Evolutionary conservation across 148 eudicot genomes (phyloP).

Genomic region (Salicornia ramosissima): DNA sequence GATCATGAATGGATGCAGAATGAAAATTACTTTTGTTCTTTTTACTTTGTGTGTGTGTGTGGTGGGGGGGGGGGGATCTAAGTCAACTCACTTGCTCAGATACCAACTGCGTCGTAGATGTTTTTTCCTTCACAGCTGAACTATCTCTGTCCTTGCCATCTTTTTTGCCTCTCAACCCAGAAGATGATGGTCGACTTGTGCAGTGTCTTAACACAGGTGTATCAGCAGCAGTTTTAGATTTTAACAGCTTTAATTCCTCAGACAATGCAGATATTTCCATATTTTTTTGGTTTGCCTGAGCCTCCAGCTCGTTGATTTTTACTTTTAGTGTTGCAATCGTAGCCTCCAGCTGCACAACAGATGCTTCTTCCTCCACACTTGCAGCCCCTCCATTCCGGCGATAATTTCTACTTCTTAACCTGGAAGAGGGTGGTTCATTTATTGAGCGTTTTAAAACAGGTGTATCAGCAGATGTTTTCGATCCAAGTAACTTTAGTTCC

Average conservation of each 20-base stretch:
- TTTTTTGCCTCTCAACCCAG: constrained; percentile 6
- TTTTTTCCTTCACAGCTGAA: constrained; percentile 13
- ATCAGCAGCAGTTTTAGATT: constrained; percentile 11
- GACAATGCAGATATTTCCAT: constrained; percentile 10
- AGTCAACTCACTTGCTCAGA: constrained; percentile 23
- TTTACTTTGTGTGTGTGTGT: no score
- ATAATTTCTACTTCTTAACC: constrained; percentile 10
- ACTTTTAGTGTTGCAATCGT: constrained; percentile 4
- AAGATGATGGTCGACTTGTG: constrained; percentile 10
- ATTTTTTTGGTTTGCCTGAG: constrained; percentile 2
- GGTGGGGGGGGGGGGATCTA: no score
- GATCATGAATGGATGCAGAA: no score
- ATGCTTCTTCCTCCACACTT: constrained; percentile 13
- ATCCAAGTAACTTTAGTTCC: constrained; percentile 22
- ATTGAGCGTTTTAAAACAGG: constrained; percentile 18
- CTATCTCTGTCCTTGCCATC: not conserved
- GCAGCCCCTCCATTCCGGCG: not conserved
- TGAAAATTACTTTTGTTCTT: no score
- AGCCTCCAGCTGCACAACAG: constrained; percentile 10
- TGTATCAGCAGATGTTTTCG: constrained; percentile 8
- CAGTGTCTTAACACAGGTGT: constrained; percentile 14
- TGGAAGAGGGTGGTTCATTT: constrained; percentile 16
- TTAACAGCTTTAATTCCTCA: constrained; percentile 12
- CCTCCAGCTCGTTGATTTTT: constrained; percentile 11
- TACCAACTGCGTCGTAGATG: constrained; percentile 10